These are phyloP conservation scores for Vachellia collinsii DNA, from an alignment of 306 rosid genomes.

Conservation along the genomic window DNA sequence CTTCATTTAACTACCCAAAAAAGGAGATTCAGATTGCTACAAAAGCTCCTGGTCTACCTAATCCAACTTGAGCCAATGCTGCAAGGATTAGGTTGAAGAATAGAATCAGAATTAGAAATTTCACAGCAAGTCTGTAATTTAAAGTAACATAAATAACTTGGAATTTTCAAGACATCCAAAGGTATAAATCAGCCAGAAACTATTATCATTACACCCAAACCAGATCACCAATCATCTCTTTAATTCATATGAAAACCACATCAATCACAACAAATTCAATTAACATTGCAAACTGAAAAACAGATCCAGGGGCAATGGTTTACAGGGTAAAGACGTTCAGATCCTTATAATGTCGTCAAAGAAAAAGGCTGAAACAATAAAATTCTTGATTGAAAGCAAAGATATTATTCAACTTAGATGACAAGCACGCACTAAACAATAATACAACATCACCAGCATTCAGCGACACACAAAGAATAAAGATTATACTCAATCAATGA, in stretches of 20 bases:
- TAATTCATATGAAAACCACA: background rate
- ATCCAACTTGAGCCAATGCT: constrained; percentile 43
- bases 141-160: constrained; percentile 44
- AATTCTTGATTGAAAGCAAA: no score
- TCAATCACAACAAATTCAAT: background rate
- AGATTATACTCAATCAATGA: no score
- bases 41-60: constrained; percentile 41
- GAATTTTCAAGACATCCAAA: constrained; percentile 51
- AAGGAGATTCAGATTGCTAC: constrained; percentile 33
- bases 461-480: no score
- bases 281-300: background rate
- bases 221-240: background rate
- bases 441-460: no score
- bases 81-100: constrained; percentile 36
- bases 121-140: constrained; percentile 42
- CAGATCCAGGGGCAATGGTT: background rate
- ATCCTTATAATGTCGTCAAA: no score
- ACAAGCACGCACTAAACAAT: no score
- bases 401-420: no score
- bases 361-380: no score
- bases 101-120: constrained; percentile 37
- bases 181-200: constrained; percentile 47
- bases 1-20: constrained; percentile 31
- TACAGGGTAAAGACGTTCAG: no score
- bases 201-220: background rate